Evolutionary conservation across 192 early-diverging fungal genomes (phyloP), one percentile per base, ranked within the genome.

Genomic region (Linnemannia zychae): DNA sequence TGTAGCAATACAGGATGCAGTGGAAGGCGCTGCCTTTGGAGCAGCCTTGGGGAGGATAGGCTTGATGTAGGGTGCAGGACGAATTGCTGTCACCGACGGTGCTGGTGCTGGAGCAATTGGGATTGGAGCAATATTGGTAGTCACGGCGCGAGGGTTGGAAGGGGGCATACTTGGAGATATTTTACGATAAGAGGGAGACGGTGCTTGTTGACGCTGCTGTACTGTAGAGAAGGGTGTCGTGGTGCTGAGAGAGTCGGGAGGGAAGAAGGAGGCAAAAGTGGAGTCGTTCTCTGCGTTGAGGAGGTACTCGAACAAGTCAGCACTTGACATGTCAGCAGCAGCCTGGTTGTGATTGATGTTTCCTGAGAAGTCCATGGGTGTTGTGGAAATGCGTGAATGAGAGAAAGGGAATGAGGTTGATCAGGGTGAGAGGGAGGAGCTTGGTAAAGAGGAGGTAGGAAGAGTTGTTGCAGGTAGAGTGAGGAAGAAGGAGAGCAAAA

Each of bases 101-200:
- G 24, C 22, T 24, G 38, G 49, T 47, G 33, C 18, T 16, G 18
- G 13, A 69, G 73, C 69, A 28, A 28, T 33, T 73, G 37, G 11
- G 49, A 47, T 3, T 17, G 11, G 22, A 3, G 44, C 18, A 28
- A n/a, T 38, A 37, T 28, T 24, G 71, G 49, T n/a, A 44, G 40
- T 9, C 9, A 9, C 9, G 9, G 40, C 9, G 3, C 4, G 40
- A 9, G 40, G 40, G 40, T 71, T 75, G 20, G 50, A 28, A 0
- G 73, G 70, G 28, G 71, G 75, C 36, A 71, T 82, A 52, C 46
- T 71, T 16, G 81, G 70, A 15, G 81, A 47, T 17, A 77, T 22
- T 40, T 82, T 75, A 1, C 75, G 75, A 36, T 77, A 82, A 11
- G 81, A 74, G 40, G 60, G 74, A 2, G 81, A 77, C 6, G 48